phyloP scores from a whole-genome alignment of 108 stramenopile genomes.

The Skeletonema costatum region DNA sequence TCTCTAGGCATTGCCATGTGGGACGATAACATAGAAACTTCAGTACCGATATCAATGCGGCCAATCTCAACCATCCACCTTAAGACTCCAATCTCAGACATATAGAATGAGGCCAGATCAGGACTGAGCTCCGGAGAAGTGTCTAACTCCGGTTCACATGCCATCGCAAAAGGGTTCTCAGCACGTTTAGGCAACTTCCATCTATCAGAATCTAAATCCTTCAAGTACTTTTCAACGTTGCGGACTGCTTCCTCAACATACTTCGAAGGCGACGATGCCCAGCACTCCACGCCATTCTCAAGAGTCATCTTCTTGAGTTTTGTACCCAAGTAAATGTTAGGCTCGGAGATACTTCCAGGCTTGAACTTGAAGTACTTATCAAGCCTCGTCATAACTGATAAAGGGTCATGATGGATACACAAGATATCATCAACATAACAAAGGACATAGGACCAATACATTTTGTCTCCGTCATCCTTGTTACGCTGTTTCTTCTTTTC shows the following conservation, averaged over 20 bases:
- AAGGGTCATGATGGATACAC: constrained; percentile 22
- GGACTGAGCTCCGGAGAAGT: not conserved
- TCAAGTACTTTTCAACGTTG: constrained; percentile 2
- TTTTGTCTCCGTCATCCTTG: not conserved
- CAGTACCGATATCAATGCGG: constrained; percentile 18
- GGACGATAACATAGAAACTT: constrained; percentile 38
- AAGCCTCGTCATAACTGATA: not conserved
- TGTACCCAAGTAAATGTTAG: not conserved
- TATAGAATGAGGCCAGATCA: constrained; percentile 2
- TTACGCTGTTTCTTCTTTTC: no score
- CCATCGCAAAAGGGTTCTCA: constrained; percentile 4
- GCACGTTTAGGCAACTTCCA: not conserved
- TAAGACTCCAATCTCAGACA: constrained; percentile 33
- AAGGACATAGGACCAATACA: constrained; percentile 47
- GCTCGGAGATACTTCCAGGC: not conserved
- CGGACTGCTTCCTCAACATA: constrained; percentile 11
- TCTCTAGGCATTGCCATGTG: constrained; percentile 19
- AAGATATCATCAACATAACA: constrained; percentile 15
- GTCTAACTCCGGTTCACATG: constrained; percentile 36
- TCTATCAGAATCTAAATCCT: not conserved
- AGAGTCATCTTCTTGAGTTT: not conserved
- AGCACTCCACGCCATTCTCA: not conserved
- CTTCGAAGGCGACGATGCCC: not conserved
- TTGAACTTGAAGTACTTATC: constrained; percentile 12
- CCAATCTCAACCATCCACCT: constrained; percentile 40